Evolutionary conservation across 306 rosid species (phyloP).

Genomic region (Cicer bijugum): DNA sequence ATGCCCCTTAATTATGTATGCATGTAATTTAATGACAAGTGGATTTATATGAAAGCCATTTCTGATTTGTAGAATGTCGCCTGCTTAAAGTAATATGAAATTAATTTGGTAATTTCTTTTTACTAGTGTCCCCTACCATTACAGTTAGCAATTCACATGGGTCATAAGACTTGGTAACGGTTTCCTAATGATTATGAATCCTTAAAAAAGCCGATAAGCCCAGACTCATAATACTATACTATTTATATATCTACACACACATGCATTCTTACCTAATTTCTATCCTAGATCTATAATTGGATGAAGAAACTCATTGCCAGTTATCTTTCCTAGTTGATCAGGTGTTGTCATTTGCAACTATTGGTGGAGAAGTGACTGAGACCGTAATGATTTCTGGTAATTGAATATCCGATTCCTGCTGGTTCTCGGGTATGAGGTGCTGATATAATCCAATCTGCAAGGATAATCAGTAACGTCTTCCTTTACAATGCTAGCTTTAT

Average conservation of each 20-base stretch:
- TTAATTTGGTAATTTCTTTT: conserved; percentile 5
- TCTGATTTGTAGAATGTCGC: conserved; percentile 8
- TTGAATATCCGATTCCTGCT: conserved; percentile 20
- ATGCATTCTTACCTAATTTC: neutral
- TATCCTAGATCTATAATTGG: conserved; percentile 6
- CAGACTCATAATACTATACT: neutral
- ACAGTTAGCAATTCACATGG: conserved; percentile 16
- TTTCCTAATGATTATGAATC: neutral
- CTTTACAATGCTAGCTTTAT: neutral
- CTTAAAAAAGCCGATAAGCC: neutral
- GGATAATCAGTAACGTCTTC: conserved; percentile 29
- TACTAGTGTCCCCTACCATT: neutral
- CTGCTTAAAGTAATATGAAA: conserved; percentile 13
- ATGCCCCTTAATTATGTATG: conserved; percentile 41
- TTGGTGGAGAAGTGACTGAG: conserved; percentile 35
- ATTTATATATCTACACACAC: no score
- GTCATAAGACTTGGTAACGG: neutral
- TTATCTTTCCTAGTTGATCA: conserved; percentile 35
- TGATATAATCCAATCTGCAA: conserved; percentile 13
- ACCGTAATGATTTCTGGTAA: conserved; percentile 33
- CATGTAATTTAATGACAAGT: conserved; percentile 45
- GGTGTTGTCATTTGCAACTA: conserved; percentile 4
- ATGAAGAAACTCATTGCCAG: neutral
- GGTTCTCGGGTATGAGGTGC: conserved; percentile 3
- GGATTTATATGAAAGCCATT: conserved; percentile 30